Percentiles rank a stretch among this genome's conserved stretches.
Evolutionary conservation across 768 basidiomycete genomes (phyloP).

Genomic region (Rossbeevera mucosa): DNA sequence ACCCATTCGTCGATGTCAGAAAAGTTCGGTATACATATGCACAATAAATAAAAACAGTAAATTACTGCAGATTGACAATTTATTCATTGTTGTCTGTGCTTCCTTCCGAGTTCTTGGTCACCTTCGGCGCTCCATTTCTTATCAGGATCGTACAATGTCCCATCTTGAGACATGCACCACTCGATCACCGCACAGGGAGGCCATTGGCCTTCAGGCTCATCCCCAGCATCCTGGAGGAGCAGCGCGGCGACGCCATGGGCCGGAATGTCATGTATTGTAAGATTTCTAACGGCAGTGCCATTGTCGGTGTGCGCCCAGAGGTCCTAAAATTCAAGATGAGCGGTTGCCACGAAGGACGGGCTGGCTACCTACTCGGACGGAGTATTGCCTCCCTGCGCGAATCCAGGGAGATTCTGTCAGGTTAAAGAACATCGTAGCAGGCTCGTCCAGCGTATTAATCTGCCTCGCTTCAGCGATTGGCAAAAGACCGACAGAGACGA

Average conservation of each 20-base stretch:
- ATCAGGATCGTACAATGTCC: constrained; percentile 37
- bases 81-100: neutral
- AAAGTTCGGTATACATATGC: neutral
- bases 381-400: constrained; percentile 59
- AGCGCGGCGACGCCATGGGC: constrained; percentile 67
- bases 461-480: constrained; percentile 20
- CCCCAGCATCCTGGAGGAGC: constrained; percentile 59
- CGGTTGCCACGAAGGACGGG: neutral
- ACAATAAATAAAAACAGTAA: neutral
- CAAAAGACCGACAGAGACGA: neutral
- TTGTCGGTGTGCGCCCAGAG: constrained; percentile 71
- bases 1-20: neutral
- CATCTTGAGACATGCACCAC: constrained; percentile 60
- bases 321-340: constrained; percentile 40
- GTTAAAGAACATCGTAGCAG: constrained; percentile 56
- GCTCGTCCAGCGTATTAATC: constrained; percentile 57
- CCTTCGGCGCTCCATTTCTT: constrained; percentile 23
- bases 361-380: constrained; percentile 47
- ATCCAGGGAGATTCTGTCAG: constrained; percentile 70
- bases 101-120: constrained; percentile 1
- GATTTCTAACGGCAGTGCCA: constrained; percentile 58
- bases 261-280: constrained; percentile 51
- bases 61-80: neutral
- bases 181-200: constrained; percentile 54
- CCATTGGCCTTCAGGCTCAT: constrained; percentile 55